Percentiles rank a stretch among this genome's conserved stretches.
phyloP scores from a whole-genome alignment of 805 yeast genomes.

The Clavispora santaluciae region DNA sequence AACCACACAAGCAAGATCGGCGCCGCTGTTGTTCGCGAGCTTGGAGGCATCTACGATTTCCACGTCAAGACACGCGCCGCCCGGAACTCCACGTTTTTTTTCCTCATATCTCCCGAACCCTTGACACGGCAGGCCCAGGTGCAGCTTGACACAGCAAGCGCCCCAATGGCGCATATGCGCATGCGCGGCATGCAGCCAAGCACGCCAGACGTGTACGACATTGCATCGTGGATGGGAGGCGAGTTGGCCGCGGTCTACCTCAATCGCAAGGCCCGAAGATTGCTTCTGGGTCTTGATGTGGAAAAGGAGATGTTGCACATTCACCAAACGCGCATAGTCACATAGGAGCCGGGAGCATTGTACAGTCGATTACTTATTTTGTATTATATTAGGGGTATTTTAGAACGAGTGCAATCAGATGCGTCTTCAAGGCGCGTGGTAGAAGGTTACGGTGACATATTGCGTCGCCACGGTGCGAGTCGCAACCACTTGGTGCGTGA shows the following conservation, averaged over 20 bases:
- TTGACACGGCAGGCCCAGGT: conserved; percentile 44
- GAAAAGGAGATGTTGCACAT: conserved; percentile 1
- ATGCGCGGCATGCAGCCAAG: neutral
- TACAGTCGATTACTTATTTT: too few species aligned
- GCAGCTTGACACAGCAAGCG: conserved; percentile 40
- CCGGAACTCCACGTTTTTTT: conserved; percentile 24
- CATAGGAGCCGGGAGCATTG: too few species aligned
- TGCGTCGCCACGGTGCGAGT: neutral
- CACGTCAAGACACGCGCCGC: conserved; percentile 23
- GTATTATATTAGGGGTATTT: neutral
- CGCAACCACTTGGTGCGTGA: neutral
- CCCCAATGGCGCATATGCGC: conserved; percentile 39
- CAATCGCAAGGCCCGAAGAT: conserved; percentile 32
- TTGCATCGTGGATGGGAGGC: conserved; percentile 37
- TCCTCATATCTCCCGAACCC: conserved; percentile 44
- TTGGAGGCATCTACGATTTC: conserved; percentile 46
- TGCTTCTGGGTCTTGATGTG: conserved; percentile 33
- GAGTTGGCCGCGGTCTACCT: conserved; percentile 29
- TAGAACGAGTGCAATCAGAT: neutral
- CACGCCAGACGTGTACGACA: conserved; percentile 18
- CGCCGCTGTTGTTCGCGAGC: conserved; percentile 47
- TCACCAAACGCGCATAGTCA: too few species aligned
- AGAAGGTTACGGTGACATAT: neutral
- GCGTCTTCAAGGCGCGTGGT: neutral
- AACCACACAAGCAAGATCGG: conserved; percentile 40